These are phyloP conservation scores for Rhodamnia rubescens DNA, from an alignment of 345 rosid genomes.

Conservation along the genomic window DNA sequence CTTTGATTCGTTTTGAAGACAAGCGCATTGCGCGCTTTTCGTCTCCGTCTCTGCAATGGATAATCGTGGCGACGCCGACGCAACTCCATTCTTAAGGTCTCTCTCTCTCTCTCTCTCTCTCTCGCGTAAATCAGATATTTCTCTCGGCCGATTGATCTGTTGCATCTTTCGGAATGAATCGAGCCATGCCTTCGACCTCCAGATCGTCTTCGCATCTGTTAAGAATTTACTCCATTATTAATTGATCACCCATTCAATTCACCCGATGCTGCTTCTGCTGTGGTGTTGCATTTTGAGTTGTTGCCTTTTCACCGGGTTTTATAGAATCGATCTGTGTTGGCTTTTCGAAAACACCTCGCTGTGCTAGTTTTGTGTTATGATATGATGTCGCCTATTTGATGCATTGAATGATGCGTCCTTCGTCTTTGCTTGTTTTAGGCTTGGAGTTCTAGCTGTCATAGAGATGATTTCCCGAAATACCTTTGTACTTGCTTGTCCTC, in stretches of 20 bases:
- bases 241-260: neutral
- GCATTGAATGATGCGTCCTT: neutral
- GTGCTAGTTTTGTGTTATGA: neutral
- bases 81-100: conserved; percentile 19
- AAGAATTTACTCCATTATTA: neutral
- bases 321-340: neutral
- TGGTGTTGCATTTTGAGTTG: neutral
- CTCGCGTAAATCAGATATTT: neutral
- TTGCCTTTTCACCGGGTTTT: neutral
- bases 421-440: neutral
- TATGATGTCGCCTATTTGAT: neutral
- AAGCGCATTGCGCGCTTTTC: neutral
- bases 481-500: neutral
- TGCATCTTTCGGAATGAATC: neutral
- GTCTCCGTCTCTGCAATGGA: conserved; percentile 14
- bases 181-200: neutral
- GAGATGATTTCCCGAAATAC: neutral
- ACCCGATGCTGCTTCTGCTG: neutral
- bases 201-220: neutral
- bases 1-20: neutral
- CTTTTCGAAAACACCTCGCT: neutral
- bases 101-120: neutral
- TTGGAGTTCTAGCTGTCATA: neutral
- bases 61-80: conserved; percentile 11
- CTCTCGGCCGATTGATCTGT: neutral